These are phyloP conservation scores for Pseudopyrenochaeta lycopersici DNA, from an alignment of 2,329 filamentous ascomycete species.

Conservation along the genomic window DNA sequence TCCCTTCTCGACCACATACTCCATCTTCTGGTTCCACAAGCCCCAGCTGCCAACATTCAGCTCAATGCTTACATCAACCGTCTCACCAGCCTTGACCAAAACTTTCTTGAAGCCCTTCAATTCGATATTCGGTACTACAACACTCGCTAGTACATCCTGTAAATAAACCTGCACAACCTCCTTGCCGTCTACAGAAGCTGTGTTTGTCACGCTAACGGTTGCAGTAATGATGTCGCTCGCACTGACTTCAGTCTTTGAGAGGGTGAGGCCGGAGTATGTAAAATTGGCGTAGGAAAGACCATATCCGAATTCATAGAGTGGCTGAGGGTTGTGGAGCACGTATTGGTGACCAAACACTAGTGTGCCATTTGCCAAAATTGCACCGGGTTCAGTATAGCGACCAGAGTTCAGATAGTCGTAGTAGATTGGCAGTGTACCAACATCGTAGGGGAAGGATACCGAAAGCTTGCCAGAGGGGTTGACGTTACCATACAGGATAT, in stretches of 20 bases:
- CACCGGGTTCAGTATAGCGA: slow-evolving; percentile 63
- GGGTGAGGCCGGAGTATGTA: slow-evolving; percentile 63
- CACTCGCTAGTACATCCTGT: slow-evolving; percentile 67
- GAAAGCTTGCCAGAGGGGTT: slow-evolving; percentile 73
- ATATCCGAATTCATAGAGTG: slow-evolving; percentile 73
- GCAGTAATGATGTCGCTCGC: slow-evolving; percentile 66
- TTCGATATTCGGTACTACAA: slow-evolving; percentile 71
- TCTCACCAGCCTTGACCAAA: slow-evolving; percentile 66
- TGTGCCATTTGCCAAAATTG: slow-evolving; percentile 65
- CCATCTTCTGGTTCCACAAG: slow-evolving; percentile 67
- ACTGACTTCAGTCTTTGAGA: slow-evolving; percentile 60
- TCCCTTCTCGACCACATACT: slow-evolving; percentile 78
- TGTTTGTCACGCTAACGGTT: slow-evolving; percentile 70
- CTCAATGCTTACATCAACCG: slow-evolving; percentile 61
- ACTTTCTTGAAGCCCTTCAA: slow-evolving; percentile 76
- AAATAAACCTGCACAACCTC: slow-evolving; percentile 76
- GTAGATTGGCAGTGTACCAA: slow-evolving; percentile 73
- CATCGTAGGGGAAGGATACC: slow-evolving; percentile 72
- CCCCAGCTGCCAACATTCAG: slow-evolving; percentile 62
- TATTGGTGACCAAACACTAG: slow-evolving; percentile 72
- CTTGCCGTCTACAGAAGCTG: slow-evolving; percentile 63
- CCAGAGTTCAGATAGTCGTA: slow-evolving; percentile 78
- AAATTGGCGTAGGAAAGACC: slow-evolving; percentile 73
- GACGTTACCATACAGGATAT: slow-evolving; percentile 68
- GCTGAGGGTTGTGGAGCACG: slow-evolving; percentile 66